Base-by-base conservation (phyloP, 805 yeast genomes). In the Groenewaldozyma tartarivorans region DNA sequence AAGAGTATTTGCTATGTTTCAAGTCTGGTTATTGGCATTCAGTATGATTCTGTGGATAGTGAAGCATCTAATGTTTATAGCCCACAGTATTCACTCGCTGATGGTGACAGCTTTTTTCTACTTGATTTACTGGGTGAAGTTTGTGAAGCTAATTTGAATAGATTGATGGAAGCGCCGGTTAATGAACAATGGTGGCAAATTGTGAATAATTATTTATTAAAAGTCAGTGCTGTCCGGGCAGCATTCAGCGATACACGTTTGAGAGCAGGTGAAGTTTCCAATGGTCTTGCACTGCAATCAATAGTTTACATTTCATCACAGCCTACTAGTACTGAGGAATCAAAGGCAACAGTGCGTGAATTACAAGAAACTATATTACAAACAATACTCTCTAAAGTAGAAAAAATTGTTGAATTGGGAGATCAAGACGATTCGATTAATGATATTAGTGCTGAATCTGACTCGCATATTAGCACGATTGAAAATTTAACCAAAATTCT, bases 401-500 rank as follows among this genome's bases (percentile, higher is more conserved):
- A 38, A 20, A 15, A n/a, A 4, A 20, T 31, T n/a, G n/a, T 34
- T 13, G 11, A 30, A n/a, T 4, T 11, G 17, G 38, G 38, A 5
- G 15, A 5, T 13, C 20, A 22, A 11, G 30, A 18, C 20, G 30
- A 20, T 19, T 24, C 33, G 31, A 24, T 24, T 9, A 24, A 24
- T 24, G 29, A 24, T 9, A 24, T 24, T 24, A 7, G 75, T 47
- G 72, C 77, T 24, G 86, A 81, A 48, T 71, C 78, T 2, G 88
- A 81, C 40, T 74, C 86, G 45, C 75, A 80, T 45, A 68, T 81
- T 15, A 71, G 71, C 21, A 60, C 74, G 0, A 63, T 88, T 32
- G 71, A 75, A 21, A 79, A 85, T 0, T 57, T 90, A 39, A 81
- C 78, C 53, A 75, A 70, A 22, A 66, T 88, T n/a, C 67, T 90